Evolutionary conservation across 106 monocot genomes (phyloP).

Genomic region (Dactylorhiza incarnata): DNA sequence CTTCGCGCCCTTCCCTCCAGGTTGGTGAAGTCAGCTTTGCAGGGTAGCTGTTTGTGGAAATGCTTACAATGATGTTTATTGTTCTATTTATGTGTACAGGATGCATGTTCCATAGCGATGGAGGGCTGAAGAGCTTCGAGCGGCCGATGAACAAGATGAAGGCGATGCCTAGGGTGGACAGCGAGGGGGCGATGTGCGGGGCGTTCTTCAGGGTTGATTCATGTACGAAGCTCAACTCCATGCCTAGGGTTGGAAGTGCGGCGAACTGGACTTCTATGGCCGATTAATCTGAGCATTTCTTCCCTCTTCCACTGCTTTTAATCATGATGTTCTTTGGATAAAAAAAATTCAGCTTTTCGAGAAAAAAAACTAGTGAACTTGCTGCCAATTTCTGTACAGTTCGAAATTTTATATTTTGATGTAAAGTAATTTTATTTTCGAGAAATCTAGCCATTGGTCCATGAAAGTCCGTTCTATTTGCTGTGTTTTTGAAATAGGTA

Average conservation of each 20-base stretch:
- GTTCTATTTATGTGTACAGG: slow-evolving; percentile 27
- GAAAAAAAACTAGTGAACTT: no score
- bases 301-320: no score
- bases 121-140: slow-evolving; percentile 92
- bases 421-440: no score
- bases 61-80: not conserved
- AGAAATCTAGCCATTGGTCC: no score
- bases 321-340: no score
- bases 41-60: not conserved
- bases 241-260: slow-evolving; percentile 85
- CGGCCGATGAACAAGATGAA: slow-evolving; percentile 93
- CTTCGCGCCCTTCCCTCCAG: slow-evolving; percentile 81
- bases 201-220: slow-evolving; percentile 86
- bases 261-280: slow-evolving; percentile 48
- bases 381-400: no score
- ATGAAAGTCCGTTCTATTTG: no score
- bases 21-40: slow-evolving; percentile 10
- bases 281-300: no score
- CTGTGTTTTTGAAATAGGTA: no score
- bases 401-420: no score
- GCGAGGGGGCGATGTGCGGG: slow-evolving; percentile 93
- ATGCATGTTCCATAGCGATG: slow-evolving; percentile 95
- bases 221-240: slow-evolving; percentile 64
- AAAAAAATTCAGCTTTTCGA: no score
- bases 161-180: slow-evolving; percentile 97